A percentile compares a stretch with the other conserved stretches of the same genome.
These are phyloP conservation scores for Marchantia paleacea DNA, from an alignment of 225 moss, liverwort and hornwort genomes.

Conservation along the genomic window DNA sequence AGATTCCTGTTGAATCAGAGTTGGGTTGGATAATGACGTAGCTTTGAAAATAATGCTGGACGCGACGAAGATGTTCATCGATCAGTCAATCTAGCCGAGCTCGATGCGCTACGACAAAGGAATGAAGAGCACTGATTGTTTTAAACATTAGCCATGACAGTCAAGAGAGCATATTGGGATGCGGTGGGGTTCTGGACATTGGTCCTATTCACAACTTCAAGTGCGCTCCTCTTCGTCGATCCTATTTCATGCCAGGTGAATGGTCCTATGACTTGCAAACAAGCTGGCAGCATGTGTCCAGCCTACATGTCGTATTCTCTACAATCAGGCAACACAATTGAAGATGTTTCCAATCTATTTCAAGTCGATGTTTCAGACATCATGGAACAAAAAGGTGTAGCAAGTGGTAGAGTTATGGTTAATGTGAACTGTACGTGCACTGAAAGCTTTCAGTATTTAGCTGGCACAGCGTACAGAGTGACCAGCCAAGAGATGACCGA, in stretches of 20 bases:
- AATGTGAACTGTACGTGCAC: constrained; percentile 28
- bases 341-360: constrained; percentile 20
- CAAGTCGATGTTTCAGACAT: constrained; percentile 14
- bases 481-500: constrained; percentile 14
- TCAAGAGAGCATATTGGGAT: neutral
- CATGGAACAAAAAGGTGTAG: neutral
- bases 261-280: constrained; percentile 28
- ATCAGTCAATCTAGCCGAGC: neutral
- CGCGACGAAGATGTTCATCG: neutral
- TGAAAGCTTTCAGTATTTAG: constrained; percentile 2
- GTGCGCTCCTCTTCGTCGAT: neutral
- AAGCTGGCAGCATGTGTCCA: constrained; percentile 12
- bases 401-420: constrained; percentile 12
- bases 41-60: neutral
- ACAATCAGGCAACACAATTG: constrained; percentile 6
- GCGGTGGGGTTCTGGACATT: neutral
- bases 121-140: constrained; percentile 8
- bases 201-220: neutral
- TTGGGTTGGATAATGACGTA: neutral
- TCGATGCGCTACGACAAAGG: neutral
- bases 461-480: constrained; percentile 21
- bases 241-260: constrained; percentile 21
- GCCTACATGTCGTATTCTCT: constrained; percentile 30
- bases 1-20: neutral
- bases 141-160: neutral